A percentile compares a stretch with the other conserved stretches of the same genome.
These are phyloP conservation scores for Vanderwaltozyma polyspora DNA, from an alignment of 805 yeast genomes.

Conservation along the genomic window DNA sequence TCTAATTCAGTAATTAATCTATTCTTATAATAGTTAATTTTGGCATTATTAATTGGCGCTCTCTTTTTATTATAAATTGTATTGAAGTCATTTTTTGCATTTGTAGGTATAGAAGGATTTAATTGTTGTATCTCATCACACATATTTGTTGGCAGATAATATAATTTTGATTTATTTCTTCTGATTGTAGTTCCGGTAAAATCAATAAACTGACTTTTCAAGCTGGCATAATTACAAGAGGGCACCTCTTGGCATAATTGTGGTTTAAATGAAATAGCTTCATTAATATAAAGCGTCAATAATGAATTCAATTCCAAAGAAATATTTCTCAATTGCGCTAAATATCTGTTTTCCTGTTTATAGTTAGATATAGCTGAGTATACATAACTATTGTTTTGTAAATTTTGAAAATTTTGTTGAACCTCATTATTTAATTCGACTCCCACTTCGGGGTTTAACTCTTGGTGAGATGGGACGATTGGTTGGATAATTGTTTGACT, in stretches of 20 bases:
- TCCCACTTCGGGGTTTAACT: too few relatives aligned
- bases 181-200: neutral
- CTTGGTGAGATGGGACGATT: too few relatives aligned
- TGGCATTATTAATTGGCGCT: neutral
- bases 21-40: conserved; percentile 5
- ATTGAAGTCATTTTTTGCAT: neutral
- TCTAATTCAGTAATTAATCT: conserved; percentile 17
- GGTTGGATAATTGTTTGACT: too few relatives aligned
- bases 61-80: neutral
- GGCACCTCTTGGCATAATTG: neutral
- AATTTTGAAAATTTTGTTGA: too few relatives aligned
- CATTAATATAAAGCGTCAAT: neutral
- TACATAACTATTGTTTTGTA: too few relatives aligned
- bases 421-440: too few relatives aligned
- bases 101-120: neutral
- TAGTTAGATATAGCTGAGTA: too few relatives aligned
- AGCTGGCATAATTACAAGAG: neutral
- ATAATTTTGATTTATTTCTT: neutral
- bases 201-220: neutral
- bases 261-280: neutral
- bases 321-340: neutral
- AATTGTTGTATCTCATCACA: neutral
- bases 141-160: neutral
- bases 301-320: neutral
- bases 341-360: too few relatives aligned